Percentiles rank a stretch among this genome's conserved stretches.
These are phyloP conservation scores for Diaporthe ilicicola DNA, from an alignment of 2,329 filamentous ascomycete species.

Conservation along the genomic window DNA sequence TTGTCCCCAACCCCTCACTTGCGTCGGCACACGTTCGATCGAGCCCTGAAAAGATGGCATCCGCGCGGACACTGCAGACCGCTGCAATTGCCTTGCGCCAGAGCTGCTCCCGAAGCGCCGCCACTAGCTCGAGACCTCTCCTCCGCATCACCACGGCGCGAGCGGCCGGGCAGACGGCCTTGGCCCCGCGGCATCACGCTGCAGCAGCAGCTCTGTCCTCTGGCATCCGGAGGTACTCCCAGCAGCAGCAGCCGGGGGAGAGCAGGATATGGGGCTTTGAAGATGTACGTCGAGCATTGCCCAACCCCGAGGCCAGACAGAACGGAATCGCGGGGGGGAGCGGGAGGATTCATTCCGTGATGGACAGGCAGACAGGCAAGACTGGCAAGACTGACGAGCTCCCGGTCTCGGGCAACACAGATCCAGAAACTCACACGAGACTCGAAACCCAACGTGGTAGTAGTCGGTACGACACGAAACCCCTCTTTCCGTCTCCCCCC, in stretches of 20 bases:
- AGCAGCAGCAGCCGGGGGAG: slow-evolving; percentile 35
- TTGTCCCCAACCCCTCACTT: too few relatives aligned
- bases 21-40: neutral
- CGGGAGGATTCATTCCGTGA: neutral
- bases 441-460: slow-evolving; percentile 46
- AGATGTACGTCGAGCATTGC: slow-evolving; percentile 43
- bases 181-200: neutral
- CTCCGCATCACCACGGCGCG: neutral
- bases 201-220: neutral
- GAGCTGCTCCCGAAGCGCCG: neutral
- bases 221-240: slow-evolving; percentile 39
- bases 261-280: slow-evolving; percentile 59
- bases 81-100: slow-evolving; percentile 26
- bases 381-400: neutral
- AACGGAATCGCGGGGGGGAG: neutral
- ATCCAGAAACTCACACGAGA: slow-evolving; percentile 49
- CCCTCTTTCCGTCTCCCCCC: neutral
- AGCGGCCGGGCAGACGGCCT: neutral
- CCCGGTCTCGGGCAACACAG: slow-evolving; percentile 37
- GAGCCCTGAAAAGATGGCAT: slow-evolving; percentile 26
- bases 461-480: slow-evolving; percentile 53
- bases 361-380: neutral
- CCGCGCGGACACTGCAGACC: slow-evolving; percentile 16
- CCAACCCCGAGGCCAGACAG: neutral
- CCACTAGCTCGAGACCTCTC: neutral